Base-by-base conservation (phyloP, 768 basidiomycete species). In the Termitomyces sp. region DNA sequence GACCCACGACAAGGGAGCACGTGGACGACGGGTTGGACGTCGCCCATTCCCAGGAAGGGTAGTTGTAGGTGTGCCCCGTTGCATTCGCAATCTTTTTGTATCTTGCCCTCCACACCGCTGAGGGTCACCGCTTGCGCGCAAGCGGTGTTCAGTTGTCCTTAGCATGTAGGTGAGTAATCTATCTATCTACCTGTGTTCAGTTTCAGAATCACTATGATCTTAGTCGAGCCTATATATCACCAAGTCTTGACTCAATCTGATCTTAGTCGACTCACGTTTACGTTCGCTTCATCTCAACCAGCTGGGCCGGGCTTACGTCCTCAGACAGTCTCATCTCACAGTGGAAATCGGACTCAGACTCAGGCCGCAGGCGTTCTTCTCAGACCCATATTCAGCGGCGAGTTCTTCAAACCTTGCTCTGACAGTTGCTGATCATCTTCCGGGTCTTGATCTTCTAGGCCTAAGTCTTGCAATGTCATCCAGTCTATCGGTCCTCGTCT, bases 1-100 rank as follows among this genome's bases (percentile, higher is more conserved):
- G 60, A 61, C 62, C 60, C 58, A 55, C 60, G 60, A 54, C 60
- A 59, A 61, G 58, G 62, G 62, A 59, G 62, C 62, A 63, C 62
- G 62, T 54, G 60, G 62, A 57, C 52, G 51, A 51, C 43, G 55
- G 45, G 14, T 50, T 3, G 48, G 11, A 2, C 32, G 50, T 32
- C 38, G 43, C 32, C 51, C 51, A 34, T 24, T 53, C 40, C 42
- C 42, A 24, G 51, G 47, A 48, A 37, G 22, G 19, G 19, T 32
- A 34, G 44, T 45, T 45, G 26, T 26, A n/a, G 26, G 42, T 43
- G 42, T 26, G 44, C 26, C 15, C 26, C 26, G 44, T 28, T 28
- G 30, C 21, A 15, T 34, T 14, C 14, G 12, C 46, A 15, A 21
- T 43, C 32, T 34, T 22, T 21, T 34, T 7, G 11, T 9, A 1